Conservation (phyloP, 805 yeast species). For the Ogataea zsoltii region DNA sequence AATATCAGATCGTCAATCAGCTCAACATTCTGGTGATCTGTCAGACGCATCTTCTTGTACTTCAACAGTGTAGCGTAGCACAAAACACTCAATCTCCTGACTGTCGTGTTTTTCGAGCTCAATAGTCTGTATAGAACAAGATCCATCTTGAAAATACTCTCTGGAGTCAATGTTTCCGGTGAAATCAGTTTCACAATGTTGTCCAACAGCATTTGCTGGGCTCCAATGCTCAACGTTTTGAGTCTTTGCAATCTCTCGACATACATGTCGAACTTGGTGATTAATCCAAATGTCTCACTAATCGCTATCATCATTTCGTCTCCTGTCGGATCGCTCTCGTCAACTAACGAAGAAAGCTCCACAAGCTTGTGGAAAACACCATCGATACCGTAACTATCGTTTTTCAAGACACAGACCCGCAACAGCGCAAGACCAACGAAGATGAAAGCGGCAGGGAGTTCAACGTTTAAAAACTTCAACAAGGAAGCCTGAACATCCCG, state of each 20-base stretch:
- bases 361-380: constrained; percentile 19
- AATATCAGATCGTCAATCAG: constrained; percentile 35
- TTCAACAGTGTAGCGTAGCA: constrained; percentile 38
- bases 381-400: constrained; percentile 4
- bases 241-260: constrained; percentile 26
- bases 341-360: constrained; percentile 11
- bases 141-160: constrained; percentile 35
- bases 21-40: constrained; percentile 21
- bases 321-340: background rate
- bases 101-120: constrained; percentile 34
- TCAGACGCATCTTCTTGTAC: constrained; percentile 12
- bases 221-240: constrained; percentile 23
- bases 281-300: constrained; percentile 40
- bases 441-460: constrained; percentile 10
- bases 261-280: constrained; percentile 42
- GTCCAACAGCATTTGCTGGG: constrained; percentile 20
- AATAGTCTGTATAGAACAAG: constrained; percentile 31
- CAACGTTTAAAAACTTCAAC: constrained; percentile 11
- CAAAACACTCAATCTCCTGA: constrained; percentile 40
- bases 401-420: constrained; percentile 19
- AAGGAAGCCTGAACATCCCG: constrained; percentile 13
- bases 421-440: constrained; percentile 16
- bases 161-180: constrained; percentile 19
- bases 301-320: constrained; percentile 27
- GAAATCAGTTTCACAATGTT: constrained; percentile 9